These are phyloP conservation scores for Alisma plantagoaquatica DNA, from an alignment of 106 monocot species.

Conservation along the genomic window DNA sequence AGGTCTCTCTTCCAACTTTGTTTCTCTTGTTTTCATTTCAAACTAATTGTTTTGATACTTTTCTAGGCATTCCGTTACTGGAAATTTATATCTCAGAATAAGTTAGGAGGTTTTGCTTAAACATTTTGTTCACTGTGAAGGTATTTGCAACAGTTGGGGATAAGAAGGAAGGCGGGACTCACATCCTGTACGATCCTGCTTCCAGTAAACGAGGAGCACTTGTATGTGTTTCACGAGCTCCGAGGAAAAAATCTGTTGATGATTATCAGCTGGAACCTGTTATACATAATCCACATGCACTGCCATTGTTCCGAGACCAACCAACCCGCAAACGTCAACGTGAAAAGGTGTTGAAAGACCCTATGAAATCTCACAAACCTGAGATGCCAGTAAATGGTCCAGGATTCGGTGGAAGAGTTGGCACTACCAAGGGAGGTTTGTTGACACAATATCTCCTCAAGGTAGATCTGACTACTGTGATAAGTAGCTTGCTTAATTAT, in stretches of 20 bases:
- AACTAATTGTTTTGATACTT: neutral
- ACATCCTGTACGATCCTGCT: constrained; percentile 89
- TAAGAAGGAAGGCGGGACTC: constrained; percentile 91
- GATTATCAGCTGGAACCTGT: constrained; percentile 79
- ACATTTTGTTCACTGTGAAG: constrained; percentile 16
- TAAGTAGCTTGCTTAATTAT: neutral
- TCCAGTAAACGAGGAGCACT: constrained; percentile 90
- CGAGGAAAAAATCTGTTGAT: constrained; percentile 74
- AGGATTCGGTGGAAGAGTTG: constrained; percentile 91
- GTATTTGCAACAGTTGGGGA: constrained; percentile 87
- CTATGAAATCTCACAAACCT: constrained; percentile 86
- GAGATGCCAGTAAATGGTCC: constrained; percentile 84
- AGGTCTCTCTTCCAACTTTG: constrained; percentile 36
- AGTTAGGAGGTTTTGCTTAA: neutral
- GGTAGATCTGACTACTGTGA: constrained; percentile 22
- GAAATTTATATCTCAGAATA: no score
- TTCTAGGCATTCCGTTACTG: neutral
- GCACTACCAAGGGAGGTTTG: constrained; percentile 89
- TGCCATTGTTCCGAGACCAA: constrained; percentile 89
- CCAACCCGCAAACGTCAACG: constrained; percentile 89
- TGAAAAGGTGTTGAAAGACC: constrained; percentile 87
- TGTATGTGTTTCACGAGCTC: constrained; percentile 90
- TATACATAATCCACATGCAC: constrained; percentile 91
- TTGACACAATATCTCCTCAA: constrained; percentile 93
- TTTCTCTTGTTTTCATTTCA: neutral